A percentile compares a stretch with the other conserved stretches of the same genome.
phyloP scores from a whole-genome alignment of 2,329 filamentous ascomycete genomes.

The Ascochyta pisi region DNA sequence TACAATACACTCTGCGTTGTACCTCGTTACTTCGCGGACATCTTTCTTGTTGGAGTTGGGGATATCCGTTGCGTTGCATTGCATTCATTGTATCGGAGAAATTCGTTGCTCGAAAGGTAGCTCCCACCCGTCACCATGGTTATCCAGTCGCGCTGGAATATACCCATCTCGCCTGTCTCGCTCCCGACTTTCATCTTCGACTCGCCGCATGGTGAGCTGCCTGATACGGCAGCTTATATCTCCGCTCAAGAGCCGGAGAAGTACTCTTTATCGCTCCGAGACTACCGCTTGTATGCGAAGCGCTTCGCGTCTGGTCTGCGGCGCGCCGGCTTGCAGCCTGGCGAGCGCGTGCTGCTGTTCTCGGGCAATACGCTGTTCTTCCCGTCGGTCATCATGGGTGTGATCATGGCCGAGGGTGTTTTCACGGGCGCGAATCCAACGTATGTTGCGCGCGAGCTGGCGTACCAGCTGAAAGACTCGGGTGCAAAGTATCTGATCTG shows the following conservation, averaged over 20 bases:
- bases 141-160: constrained; percentile 58
- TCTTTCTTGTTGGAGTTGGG: too few species aligned
- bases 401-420: constrained; percentile 78
- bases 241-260: constrained; percentile 72
- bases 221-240: constrained; percentile 60
- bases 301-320: constrained; percentile 73
- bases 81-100: too few species aligned
- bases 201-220: constrained; percentile 56
- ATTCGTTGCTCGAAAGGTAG: too few species aligned
- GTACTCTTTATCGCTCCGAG: constrained; percentile 68
- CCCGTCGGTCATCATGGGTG: constrained; percentile 72
- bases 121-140: constrained; percentile 52
- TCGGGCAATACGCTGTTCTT: constrained; percentile 77
- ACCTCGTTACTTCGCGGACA: too few species aligned
- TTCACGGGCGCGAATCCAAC: constrained; percentile 77
- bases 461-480: constrained; percentile 76
- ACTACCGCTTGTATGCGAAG: constrained; percentile 74
- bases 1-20: too few species aligned
- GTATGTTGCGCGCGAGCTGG: constrained; percentile 74
- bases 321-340: constrained; percentile 65
- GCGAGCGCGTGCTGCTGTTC: constrained; percentile 76
- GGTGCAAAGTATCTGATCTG: constrained; percentile 71
- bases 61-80: too few species aligned
- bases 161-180: constrained; percentile 55
- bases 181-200: constrained; percentile 59